Base-by-base conservation (phyloP, 1,139 yeast species). In the Lodderomyces beijingensis region DNA sequence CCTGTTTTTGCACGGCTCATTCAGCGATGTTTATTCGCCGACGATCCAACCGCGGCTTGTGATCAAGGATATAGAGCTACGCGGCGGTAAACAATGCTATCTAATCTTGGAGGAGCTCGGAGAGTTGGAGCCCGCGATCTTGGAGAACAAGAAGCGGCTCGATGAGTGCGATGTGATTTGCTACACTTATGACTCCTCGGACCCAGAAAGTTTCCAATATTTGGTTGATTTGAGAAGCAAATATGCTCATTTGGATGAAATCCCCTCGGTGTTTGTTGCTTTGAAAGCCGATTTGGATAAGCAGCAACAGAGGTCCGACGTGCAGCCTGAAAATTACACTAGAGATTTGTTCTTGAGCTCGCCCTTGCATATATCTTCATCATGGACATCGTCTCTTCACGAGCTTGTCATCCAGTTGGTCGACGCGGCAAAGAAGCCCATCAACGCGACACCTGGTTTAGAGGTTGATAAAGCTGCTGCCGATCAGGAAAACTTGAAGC, bases 11-110 rank as follows among this genome's bases (percentile, higher is more conserved):
- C 83, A 83, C 14, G 76, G 94, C 16, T 70, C 79, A 3, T 83
- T 79, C 47, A 74, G 85, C 34, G 88, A 79, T 15, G 53, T 65
- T 0, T 85, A 89, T 51, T 75, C 86, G 3, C 96, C 96, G 0
- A 86, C 96, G 0, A 79, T 86, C 15, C 76, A 75, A 38, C 89
- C 95, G 2, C 66, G 83, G 30, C 69, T 85, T 2, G 94, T 87
- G 9, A 96, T 88, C 1, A 91, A 91, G 51, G 89, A 93, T 49
- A 88, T 91, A n/a, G 98, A 91, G 53, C 62, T 89, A 49, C 79
- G 83, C 35, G 97, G 97, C 2, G 97, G 97, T 1, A 89, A 87
- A 51, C 98, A 91, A 54, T 88, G 95, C 53, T 91, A 91, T 51
- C 62, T 91, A 49, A 87, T 91, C 34, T 56, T 91, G 28, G 95